Percentiles rank a stretch among this genome's conserved stretches.
phyloP scores from a whole-genome alignment of 208 protist species.

The Trichomonas tenax region DNA sequence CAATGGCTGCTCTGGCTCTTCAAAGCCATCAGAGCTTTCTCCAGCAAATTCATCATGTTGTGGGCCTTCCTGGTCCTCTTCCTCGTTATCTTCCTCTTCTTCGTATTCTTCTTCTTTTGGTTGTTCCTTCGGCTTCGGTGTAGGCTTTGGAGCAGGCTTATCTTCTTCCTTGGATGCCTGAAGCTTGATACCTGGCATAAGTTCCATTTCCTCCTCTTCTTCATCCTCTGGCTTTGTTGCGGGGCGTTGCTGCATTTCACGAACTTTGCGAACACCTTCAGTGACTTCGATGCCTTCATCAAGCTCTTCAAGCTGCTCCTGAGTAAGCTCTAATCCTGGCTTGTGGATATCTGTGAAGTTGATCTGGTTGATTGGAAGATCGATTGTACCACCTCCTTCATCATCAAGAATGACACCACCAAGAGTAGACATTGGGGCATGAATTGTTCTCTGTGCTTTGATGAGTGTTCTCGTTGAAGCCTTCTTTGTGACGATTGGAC shows the following conservation, averaged over 20 bases:
- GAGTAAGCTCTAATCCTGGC: background rate
- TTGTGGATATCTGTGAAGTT: conserved; percentile 6
- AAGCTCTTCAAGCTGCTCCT: background rate
- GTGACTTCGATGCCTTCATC: background rate
- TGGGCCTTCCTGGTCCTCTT: conserved; percentile 51
- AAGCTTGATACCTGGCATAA: conserved; percentile 47
- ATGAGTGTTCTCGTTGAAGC: conserved; percentile 41
- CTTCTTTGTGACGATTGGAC: conserved; percentile 51
- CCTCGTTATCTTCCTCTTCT: conserved; percentile 32
- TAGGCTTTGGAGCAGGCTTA: conserved; percentile 25
- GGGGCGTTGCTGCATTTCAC: background rate
- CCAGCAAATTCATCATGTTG: conserved; percentile 35
- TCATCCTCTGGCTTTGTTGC: conserved; percentile 40
- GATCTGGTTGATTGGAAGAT: conserved; percentile 38
- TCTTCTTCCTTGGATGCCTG: conserved; percentile 37
- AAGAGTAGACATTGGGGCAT: conserved; percentile 91
- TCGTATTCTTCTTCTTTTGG: conserved; percentile 44
- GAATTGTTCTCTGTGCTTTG: conserved; percentile 64
- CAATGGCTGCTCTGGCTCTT: background rate
- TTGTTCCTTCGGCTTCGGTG: conserved; percentile 43
- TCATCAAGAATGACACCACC: conserved; percentile 91
- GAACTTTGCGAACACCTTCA: background rate
- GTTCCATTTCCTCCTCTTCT: conserved; percentile 47
- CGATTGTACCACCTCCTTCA: conserved; percentile 81
- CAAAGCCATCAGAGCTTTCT: conserved; percentile 18